These are phyloP conservation scores for Nectriaceae sp. DNA, from an alignment of 2,329 filamentous ascomycete species.

Conservation along the genomic window DNA sequence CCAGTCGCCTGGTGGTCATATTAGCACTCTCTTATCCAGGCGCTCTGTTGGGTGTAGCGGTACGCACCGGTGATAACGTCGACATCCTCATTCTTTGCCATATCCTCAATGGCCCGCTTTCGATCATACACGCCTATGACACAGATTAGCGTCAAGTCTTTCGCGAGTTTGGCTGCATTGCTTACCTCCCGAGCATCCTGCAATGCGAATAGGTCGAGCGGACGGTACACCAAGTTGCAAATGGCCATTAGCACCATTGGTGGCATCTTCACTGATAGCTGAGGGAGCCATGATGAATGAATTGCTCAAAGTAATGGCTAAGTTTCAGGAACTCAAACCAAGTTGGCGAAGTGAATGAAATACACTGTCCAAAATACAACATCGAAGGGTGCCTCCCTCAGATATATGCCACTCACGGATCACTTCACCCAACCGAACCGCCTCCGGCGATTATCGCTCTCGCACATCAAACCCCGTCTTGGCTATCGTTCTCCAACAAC, in stretches of 20 bases:
- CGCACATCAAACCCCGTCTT: not conserved
- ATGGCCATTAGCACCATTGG: constrained; percentile 5
- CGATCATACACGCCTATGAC: constrained; percentile 39
- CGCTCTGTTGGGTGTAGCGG: not conserved
- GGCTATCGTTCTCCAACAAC: too few relatives aligned
- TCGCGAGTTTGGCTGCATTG: too few relatives aligned
- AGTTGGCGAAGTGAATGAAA: not conserved
- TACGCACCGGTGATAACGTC: constrained; percentile 25
- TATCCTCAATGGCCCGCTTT: constrained; percentile 26
- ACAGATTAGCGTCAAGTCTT: not conserved
- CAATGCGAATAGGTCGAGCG: constrained; percentile 28
- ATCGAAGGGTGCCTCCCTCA: not conserved
- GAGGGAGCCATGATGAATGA: constrained; percentile 20
- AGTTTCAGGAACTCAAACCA: not conserved
- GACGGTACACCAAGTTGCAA: constrained; percentile 17
- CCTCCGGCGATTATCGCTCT: not conserved
- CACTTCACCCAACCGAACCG: constrained; percentile 6
- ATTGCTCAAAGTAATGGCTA: not conserved
- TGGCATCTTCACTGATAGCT: constrained; percentile 11
- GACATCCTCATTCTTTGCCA: constrained; percentile 28
- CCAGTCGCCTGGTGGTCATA: constrained; percentile 28
- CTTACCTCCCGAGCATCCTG: constrained; percentile 30
- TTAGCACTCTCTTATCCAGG: not conserved
- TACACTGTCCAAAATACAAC: not conserved
- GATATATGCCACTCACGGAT: constrained; percentile 6